Base-by-base conservation (phyloP, 2,329 filamentous ascomycete genomes). In the Scedosporium minutisporum region DNA sequence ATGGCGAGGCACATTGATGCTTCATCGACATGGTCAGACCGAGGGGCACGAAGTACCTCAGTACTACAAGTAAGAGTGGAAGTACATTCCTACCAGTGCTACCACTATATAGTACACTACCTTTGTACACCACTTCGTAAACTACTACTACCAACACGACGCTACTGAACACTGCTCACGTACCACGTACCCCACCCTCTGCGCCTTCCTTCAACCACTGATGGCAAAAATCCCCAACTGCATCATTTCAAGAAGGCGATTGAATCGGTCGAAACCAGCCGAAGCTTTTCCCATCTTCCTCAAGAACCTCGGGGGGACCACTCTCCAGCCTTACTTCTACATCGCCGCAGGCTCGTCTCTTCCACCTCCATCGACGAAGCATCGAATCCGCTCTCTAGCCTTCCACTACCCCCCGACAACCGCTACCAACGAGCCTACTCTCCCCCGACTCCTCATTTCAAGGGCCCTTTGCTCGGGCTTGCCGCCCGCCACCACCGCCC, bases 401-500 rank as follows among this genome's bases (percentile, higher is more conserved):
- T 21, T 48, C 44, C n/a, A 10, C 44, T 6, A n/a, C 44, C 44
- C 16, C 44, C 21, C 44, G 44, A 23, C 44, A 14, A 55, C 51
- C 51, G 51, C 23, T 55, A 23, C 51, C 51, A 23, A 10, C 51
- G 51, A 55, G 10, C 51, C 51, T 10, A 38, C 33, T 23, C 18
- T 55, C 23, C 51, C 23, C 23, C 51, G 51, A 55, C 51, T 55
- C 51, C 51, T 55, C 51, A 55, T 55, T 55, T 55, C 51, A 7
- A 55, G 12, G 51, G 9, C 51, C 23, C 18, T 21, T 48, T 48
- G 44, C 44, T 48, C 51, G 51, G 51, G 18, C 51, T 55, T 55
- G 51, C 51, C 51, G 51, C 51, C 51, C 51, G 51, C 51, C 51
- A 55, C 51, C 51, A 23, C 51, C 51, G 51, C 51, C 51, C 51